Base-by-base conservation (phyloP, 495 filamentous ascomycete genomes). In the Trichocladium antarcticum region DNA sequence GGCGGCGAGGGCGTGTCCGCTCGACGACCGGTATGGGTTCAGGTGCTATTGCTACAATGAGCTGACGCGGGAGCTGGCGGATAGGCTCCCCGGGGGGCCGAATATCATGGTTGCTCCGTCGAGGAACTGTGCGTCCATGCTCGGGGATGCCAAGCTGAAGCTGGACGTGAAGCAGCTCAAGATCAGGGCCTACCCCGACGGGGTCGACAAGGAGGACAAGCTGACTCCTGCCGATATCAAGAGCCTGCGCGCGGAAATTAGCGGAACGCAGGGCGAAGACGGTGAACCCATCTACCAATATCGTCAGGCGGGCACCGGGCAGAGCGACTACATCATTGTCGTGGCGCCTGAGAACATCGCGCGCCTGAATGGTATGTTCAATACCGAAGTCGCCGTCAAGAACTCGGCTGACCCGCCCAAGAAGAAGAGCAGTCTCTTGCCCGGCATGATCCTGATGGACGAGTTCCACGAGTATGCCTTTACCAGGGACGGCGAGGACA, bases 381-480 rank as follows among this genome's bases (percentile, higher is more conserved):
- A 10, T 12, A 34, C 38, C 6, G 42, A 45, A 4, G 36, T 56
- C 49, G 50, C 40, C 20, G 27, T 35, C 5, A 2, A 28, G 6
- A 29, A 19, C 20, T 10, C 28, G 10, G 36, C 17, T 20, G 35
- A 27, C 3, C 6, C 16, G 47, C 27, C 3, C 6, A 49, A 46
- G 20, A 61, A 37, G 36, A 41, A 32, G 37, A 45, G 39, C 15
- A 51, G 37, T 2, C 34, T 62, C 9, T 1, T 60, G 10, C 57
- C 60, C 3, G 57, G 57, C 3, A 37, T 57, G n/a, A 42, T 62
- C 10, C 29, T 62, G 42, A 42, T 60, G 31, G 60, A 62, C 45
- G 60, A 62, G 50, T 62, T 57, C 45, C 57, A 62, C 53, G 53
- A 62, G 49, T 58, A 60, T 37, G 15, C 16, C n/a, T n/a, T n/a